Conservation (phyloP, 148 eudicot genomes). For the Camellia japonica region DNA sequence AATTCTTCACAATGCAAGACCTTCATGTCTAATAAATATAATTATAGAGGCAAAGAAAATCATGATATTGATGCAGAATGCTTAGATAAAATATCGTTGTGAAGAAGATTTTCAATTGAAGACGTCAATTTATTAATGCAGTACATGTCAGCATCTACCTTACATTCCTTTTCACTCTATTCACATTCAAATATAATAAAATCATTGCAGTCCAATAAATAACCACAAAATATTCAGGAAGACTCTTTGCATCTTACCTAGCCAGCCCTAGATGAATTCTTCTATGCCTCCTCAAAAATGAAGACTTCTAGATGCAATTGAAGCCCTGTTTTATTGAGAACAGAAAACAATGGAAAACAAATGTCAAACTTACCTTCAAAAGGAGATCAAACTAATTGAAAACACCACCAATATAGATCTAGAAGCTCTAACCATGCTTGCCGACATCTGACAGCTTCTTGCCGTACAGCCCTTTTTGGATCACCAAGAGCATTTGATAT, state of each 20-base stretch:
- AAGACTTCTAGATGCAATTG: constrained; percentile 47
- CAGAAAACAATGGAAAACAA: constrained; percentile 5
- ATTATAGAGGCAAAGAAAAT: background rate
- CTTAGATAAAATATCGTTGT: background rate
- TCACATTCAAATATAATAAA: background rate
- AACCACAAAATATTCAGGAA: background rate
- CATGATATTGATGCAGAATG: background rate
- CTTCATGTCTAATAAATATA: background rate
- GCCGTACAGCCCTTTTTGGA: constrained; percentile 84
- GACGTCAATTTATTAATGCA: background rate
- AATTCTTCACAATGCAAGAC: background rate
- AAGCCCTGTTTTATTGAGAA: constrained; percentile 40
- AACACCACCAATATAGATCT: background rate
- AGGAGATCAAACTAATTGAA: background rate
- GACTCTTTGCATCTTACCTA: constrained; percentile 5
- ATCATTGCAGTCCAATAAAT: background rate
- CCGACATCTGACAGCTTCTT: constrained; percentile 91
- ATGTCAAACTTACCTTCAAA: constrained; percentile 8
- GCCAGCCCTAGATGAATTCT: constrained; percentile 11
- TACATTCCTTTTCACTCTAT: background rate
- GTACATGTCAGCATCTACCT: background rate
- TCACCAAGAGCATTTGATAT: constrained; percentile 80
- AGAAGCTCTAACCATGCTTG: constrained; percentile 68
- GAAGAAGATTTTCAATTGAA: background rate
- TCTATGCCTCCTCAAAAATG: constrained; percentile 20